Evolutionary conservation across 371 early-diverging fungal species (phyloP), one percentile per base, ranked within the genome.

Genomic region (Mortierella sp.): DNA sequence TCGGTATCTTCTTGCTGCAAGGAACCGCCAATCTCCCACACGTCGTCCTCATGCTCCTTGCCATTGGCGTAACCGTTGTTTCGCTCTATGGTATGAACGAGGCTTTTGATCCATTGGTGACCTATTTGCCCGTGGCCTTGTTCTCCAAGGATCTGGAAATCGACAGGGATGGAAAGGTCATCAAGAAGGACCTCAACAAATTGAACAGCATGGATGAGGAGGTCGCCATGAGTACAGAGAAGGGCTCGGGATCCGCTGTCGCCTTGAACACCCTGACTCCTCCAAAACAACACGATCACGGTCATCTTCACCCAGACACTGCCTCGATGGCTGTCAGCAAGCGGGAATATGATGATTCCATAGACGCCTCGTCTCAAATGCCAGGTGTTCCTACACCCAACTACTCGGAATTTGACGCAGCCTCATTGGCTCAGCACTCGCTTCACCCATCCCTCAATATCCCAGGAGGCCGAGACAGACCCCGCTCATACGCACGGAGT

Each of bases 1-100:
- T 90, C 59, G 89, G 91, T 21, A 71, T 92, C 48, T 90, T 92
- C 74, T 84, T 89, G 40, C 80, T 90, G 47, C 82, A 86, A 57
- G n/a, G 39, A 17, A 13, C 57, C 6, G 45, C 71, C 13, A 64
- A 76, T 1, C 28, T 80, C 50, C 83, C 82, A 16, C 88, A 85
- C 52, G 61, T 86, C 51, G 79, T 83, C 25, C 72, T 92, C 16
- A 77, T 88, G 73, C 71, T 88, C 39, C 63, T 87, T 39, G 60
- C 84, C 1, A 70, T 92, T 46, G 63, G 85, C 19, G 59, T 70
- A 45, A 89, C 88, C 3, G 65, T 76, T 9, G 71, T 83, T 39
- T 80, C 85, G 2, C 79, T 90, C 54, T 54, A 67, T 22, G 83
- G 86, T 62, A 79, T 90, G 56, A 86, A 90, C 67, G 83, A 83